Percentiles rank a stretch among this genome's conserved stretches.
These are phyloP conservation scores for Collybia nuda DNA, from an alignment of 768 basidiomycete species.

Conservation along the genomic window DNA sequence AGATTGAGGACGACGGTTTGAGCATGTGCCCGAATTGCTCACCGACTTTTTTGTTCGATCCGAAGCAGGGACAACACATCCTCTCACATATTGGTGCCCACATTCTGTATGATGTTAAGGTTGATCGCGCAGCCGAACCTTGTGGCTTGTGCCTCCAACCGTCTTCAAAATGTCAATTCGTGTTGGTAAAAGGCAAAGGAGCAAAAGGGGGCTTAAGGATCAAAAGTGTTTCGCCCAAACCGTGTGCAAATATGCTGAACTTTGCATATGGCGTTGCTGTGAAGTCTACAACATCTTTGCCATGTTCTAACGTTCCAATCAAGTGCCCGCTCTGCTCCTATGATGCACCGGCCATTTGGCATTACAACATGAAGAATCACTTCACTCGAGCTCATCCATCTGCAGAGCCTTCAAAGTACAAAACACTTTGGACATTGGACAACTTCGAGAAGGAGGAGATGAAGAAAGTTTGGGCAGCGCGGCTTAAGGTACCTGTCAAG, in stretches of 20 bases:
- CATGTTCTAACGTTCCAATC: slow-evolving; percentile 26
- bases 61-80: slow-evolving; percentile 14
- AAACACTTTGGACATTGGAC: not conserved
- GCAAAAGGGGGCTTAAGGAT: slow-evolving; percentile 11
- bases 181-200: slow-evolving; percentile 21
- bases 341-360: slow-evolving; percentile 15
- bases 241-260: slow-evolving; percentile 15
- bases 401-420: not conserved
- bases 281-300: slow-evolving; percentile 9
- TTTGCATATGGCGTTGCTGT: slow-evolving; percentile 17
- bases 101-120: slow-evolving; percentile 19
- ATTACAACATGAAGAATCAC: not conserved
- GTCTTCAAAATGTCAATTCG: slow-evolving; percentile 14
- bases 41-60: slow-evolving; percentile 9
- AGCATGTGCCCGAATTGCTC: slow-evolving; percentile 3
- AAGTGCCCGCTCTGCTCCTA: slow-evolving; percentile 17
- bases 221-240: slow-evolving; percentile 10
- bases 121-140: slow-evolving; percentile 10
- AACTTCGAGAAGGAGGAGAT: not conserved
- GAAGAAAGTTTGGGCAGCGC: not conserved
- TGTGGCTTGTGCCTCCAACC: slow-evolving; percentile 27
- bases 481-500: no score
- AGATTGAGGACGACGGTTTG: no score
- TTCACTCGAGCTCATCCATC: not conserved
- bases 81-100: slow-evolving; percentile 26